Percentiles rank a stretch among this genome's conserved stretches.
These are phyloP conservation scores for Trifolium repens DNA, from an alignment of 306 rosid genomes.

Conservation along the genomic window DNA sequence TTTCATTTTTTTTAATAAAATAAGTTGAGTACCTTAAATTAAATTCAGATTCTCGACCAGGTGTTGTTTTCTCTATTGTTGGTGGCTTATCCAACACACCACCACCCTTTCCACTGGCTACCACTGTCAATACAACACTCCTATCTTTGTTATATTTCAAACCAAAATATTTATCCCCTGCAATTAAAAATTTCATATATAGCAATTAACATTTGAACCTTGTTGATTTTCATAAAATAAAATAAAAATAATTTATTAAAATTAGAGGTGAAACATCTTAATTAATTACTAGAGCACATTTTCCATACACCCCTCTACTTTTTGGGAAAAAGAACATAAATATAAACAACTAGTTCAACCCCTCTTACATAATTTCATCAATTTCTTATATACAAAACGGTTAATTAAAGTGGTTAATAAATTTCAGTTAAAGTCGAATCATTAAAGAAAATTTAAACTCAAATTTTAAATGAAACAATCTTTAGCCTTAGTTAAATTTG, in stretches of 20 bases:
- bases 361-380: not conserved
- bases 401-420: no score
- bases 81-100: slow-evolving; percentile 82
- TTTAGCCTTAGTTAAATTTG: not conserved
- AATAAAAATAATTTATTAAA: not conserved
- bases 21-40: slow-evolving; percentile 55
- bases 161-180: slow-evolving; percentile 59
- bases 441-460: no score
- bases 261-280: not conserved
- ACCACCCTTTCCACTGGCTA: slow-evolving; percentile 66
- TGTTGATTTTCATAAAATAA: slow-evolving; percentile 9
- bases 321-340: not conserved
- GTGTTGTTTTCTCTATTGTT: slow-evolving; percentile 75
- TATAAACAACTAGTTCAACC: not conserved
- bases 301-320: not conserved
- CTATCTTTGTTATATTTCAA: slow-evolving; percentile 54
- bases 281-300: not conserved
- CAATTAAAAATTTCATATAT: slow-evolving; percentile 27
- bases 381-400: no score
- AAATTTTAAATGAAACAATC: no score
- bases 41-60: slow-evolving; percentile 85
- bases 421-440: no score
- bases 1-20: no score
- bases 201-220: slow-evolving; percentile 17
- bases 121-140: slow-evolving; percentile 54